These are phyloP conservation scores for Acanthochlamys bracteata DNA, from an alignment of 106 monocot genomes.

Conservation along the genomic window DNA sequence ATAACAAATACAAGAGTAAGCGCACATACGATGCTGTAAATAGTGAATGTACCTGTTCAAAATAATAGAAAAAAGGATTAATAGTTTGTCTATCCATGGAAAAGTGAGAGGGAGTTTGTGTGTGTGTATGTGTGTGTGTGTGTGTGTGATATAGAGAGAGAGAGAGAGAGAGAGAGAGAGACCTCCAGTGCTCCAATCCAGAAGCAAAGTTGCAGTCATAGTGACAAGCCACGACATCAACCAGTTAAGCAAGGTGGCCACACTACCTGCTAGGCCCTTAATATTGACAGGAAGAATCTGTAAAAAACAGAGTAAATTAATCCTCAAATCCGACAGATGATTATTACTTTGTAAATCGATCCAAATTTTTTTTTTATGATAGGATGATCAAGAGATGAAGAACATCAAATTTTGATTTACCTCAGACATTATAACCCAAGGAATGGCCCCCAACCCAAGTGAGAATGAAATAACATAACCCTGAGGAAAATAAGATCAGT, in stretches of 20 bases:
- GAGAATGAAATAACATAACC: constrained; percentile 72
- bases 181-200: constrained; percentile 93
- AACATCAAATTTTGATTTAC: constrained; percentile 19
- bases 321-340: neutral
- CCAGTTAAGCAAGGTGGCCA: constrained; percentile 85
- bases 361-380: too few relatives aligned
- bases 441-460: constrained; percentile 87
- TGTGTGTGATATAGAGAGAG: neutral
- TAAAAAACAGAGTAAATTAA: neutral
- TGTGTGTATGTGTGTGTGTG: neutral
- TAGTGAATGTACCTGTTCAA: constrained; percentile 58
- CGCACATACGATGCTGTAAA: constrained; percentile 43
- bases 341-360: too few relatives aligned
- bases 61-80: neutral
- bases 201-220: constrained; percentile 81
- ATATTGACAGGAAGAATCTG: constrained; percentile 73
- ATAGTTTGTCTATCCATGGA: neutral
- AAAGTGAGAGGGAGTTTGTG: too few relatives aligned
- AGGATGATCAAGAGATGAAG: neutral
- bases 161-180: constrained; percentile 5
- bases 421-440: constrained; percentile 99
- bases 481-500: constrained; percentile 30
- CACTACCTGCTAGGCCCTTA: constrained; percentile 88
- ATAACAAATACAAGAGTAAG: constrained; percentile 62
- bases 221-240: constrained; percentile 64